These are phyloP conservation scores for Rubia peregrina DNA, from an alignment of 305 asterid species.

Conservation along the genomic window DNA sequence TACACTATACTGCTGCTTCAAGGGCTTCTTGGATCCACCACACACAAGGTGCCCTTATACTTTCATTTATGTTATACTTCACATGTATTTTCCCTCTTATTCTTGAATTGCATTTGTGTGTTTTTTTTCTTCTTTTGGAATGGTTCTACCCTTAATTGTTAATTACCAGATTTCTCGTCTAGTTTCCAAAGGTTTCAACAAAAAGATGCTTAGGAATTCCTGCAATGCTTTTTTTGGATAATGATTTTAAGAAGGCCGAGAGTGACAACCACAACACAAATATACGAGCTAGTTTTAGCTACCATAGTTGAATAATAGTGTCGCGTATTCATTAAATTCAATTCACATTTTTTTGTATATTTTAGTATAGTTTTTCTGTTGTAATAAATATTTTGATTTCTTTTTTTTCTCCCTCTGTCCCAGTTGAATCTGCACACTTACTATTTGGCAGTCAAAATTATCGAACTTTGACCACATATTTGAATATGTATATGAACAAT, in stretches of 20 bases:
- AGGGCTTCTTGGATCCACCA: conserved; percentile 31
- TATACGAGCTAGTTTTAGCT: too few relatives aligned
- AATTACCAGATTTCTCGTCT: conserved; percentile 66
- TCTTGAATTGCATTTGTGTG: background rate
- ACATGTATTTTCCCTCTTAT: background rate
- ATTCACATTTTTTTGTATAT: too few relatives aligned
- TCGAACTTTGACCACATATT: too few relatives aligned
- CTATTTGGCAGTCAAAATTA: too few relatives aligned
- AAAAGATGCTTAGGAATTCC: conserved; percentile 95
- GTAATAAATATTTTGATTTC: too few relatives aligned
- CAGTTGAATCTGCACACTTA: too few relatives aligned
- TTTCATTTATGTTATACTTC: background rate
- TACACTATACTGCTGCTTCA: conserved; percentile 66
- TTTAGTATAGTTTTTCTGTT: too few relatives aligned
- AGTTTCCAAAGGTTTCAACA: conserved; percentile 62
- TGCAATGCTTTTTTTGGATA: conserved; percentile 59
- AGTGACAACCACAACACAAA: conserved; percentile 28
- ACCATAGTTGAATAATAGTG: too few relatives aligned
- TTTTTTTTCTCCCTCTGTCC: too few relatives aligned
- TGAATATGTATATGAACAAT: too few relatives aligned
- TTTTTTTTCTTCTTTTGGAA: background rate
- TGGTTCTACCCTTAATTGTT: conserved; percentile 35
- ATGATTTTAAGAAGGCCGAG: conserved; percentile 25
- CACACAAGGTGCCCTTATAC: conserved; percentile 3
- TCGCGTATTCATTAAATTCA: too few relatives aligned